Evolutionary conservation across 139 green algal genomes (phyloP), one percentile per base, ranked within the genome.

Genomic region (Tetradesmus lagerheimii): DNA sequence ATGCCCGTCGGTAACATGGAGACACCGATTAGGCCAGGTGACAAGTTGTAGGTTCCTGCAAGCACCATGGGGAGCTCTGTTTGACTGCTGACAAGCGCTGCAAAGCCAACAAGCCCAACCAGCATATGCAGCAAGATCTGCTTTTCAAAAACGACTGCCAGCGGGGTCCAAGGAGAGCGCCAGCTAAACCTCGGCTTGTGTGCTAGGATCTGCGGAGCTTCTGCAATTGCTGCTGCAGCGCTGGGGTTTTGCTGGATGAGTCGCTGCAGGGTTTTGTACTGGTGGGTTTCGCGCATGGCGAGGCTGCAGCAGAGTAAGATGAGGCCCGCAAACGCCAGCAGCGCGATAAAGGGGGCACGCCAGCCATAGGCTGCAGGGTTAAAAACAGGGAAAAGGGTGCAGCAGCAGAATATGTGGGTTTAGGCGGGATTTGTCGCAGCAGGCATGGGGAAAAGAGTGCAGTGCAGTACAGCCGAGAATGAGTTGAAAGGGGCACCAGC

Each of bases 51-150:
- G 12, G 29, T 20, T 25, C 0, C 31, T 45, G 45, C 34, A 41
- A 86, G 43, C 47, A 86, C 43, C 12, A 34, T 34, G 39, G 80
- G 80, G 3, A 86, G 80, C 80, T 86, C 80, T 14, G 45, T 74
- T 15, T 86, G 80, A 31, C 29, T 45, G 29, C 45, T 74, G n/a
- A 86, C 43, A 11, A 86, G n/a, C 1, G 45, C n/a, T 45, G 80
- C 45, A 86, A 86, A 86, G n/a, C 80, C 80, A 4, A 86, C 43
- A n/a, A 74, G 14, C 29, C 45, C 43, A 29, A 74, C 45, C 31
- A 86, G 18, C 45, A 86, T 31, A 74, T 86, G 80, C 80, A 43
- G 47, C 43, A 86, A n/a, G 4, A 86, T 74, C 45, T 67, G 80
- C 80, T 45, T 74, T 3, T 86, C 80, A 29, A 25, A 41, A 1